Evolutionary conservation across 352 stramenopile species (phyloP).

Genomic region (Pythium phragmiticola): DNA sequence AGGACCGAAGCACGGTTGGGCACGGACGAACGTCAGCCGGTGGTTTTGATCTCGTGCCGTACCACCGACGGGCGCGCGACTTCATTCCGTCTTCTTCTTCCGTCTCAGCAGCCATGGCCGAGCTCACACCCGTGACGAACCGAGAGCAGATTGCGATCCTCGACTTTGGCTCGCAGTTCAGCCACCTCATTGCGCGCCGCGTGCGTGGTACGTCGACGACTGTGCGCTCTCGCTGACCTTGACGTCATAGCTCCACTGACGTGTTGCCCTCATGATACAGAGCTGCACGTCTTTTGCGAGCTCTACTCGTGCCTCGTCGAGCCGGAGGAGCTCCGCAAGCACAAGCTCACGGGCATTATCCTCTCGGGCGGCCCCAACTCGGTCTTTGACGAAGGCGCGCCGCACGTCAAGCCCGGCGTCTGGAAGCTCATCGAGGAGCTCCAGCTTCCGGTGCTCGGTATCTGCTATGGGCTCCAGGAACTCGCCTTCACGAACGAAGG

Average conservation of each 20-base stretch:
- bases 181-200: conserved; percentile 98
- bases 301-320: conserved; percentile 98
- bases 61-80: conserved; percentile 16
- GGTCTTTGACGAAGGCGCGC: conserved; percentile 96
- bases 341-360: conserved; percentile 97
- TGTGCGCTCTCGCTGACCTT: neutral
- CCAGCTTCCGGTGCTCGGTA: conserved; percentile 97
- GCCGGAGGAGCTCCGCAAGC: conserved; percentile 89
- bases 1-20: conserved; percentile 6
- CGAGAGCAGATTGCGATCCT: conserved; percentile 98
- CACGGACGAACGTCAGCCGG: conserved; percentile 25
- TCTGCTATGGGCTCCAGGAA: conserved; percentile 97
- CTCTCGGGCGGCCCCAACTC: conserved; percentile 95
- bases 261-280: conserved; percentile 30
- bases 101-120: conserved; percentile 46
- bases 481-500: conserved; percentile 96
- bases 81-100: conserved; percentile 10
- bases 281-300: conserved; percentile 99
- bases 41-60: conserved; percentile 21
- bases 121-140: conserved; percentile 79
- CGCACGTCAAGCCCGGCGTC: conserved; percentile 92
- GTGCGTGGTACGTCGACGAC: conserved; percentile 79
- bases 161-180: conserved; percentile 99
- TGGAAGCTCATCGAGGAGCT: conserved; percentile 97
- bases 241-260: conserved; percentile 10